These are phyloP conservation scores for Exsudoporus frostii DNA, from an alignment of 768 basidiomycete species.

Conservation along the genomic window DNA sequence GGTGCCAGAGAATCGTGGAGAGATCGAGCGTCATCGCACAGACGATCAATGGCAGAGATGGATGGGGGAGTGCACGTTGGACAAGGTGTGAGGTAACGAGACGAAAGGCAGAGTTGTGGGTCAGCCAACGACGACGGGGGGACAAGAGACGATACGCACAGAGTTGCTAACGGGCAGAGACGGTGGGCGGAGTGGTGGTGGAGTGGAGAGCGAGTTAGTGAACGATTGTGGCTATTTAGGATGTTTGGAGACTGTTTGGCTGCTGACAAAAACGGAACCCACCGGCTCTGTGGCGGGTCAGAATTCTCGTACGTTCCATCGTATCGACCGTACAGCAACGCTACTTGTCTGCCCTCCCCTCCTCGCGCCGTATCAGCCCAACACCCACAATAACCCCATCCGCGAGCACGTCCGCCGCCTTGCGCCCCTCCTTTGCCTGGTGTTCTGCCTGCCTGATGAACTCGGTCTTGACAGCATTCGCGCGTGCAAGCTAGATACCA, in stretches of 20 bases:
- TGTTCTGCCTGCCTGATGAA: constrained; percentile 64
- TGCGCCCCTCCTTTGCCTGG: constrained; percentile 65
- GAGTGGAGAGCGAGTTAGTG: constrained; percentile 19
- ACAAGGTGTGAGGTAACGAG: neutral
- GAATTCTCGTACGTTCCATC: constrained; percentile 15
- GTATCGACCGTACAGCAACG: neutral
- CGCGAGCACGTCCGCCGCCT: constrained; percentile 66
- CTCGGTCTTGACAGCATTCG: constrained; percentile 67
- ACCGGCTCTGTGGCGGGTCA: constrained; percentile 4
- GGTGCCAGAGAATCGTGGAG: constrained; percentile 14
- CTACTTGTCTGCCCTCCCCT: neutral
- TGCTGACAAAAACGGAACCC: constrained; percentile 30
- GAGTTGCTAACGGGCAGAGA: neutral
- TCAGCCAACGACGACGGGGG: neutral
- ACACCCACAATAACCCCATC: constrained; percentile 74
- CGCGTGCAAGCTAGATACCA: constrained; percentile 53
- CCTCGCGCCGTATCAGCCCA: constrained; percentile 62
- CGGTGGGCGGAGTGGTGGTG: constrained; percentile 22
- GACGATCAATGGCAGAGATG: constrained; percentile 31
- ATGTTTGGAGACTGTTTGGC: constrained; percentile 39
- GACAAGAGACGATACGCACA: constrained; percentile 8
- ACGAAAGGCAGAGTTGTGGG: neutral
- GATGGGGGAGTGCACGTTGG: neutral
- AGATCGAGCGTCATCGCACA: constrained; percentile 38
- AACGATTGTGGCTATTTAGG: constrained; percentile 33